Evolutionary conservation across 306 rosid genomes (phyloP).

Genomic region (Echinosophora koreensis): DNA sequence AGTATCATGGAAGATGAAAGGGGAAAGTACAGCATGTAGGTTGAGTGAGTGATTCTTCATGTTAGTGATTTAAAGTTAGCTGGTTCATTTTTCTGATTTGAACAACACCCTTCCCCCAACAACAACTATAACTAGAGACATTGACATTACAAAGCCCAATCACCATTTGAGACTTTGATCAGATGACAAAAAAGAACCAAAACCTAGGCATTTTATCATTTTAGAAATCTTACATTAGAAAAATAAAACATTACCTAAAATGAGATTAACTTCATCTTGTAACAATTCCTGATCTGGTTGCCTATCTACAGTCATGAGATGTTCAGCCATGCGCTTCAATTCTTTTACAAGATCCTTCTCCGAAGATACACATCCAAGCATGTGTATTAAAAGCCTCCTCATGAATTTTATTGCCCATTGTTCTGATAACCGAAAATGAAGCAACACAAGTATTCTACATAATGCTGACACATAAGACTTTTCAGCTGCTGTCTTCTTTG

Average conservation of each 20-base stretch:
- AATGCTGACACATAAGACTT: conserved; percentile 80
- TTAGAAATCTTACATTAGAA: conserved; percentile 17
- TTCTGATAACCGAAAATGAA: conserved; percentile 79
- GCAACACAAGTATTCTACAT: conserved; percentile 70
- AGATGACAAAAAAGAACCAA: conserved; percentile 6
- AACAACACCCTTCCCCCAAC: not conserved
- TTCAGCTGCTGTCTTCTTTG: conserved; percentile 85
- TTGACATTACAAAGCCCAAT: not conserved
- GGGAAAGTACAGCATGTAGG: too few species aligned
- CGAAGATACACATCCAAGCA: conserved; percentile 51
- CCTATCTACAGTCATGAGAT: conserved; percentile 60
- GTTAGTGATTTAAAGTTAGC: too few species aligned
- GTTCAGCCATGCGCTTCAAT: conserved; percentile 68
- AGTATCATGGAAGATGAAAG: too few species aligned
- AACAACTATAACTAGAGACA: not conserved
- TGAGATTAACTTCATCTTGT: conserved; percentile 58
- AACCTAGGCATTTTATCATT: conserved; percentile 2
- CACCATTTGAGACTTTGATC: conserved; percentile 5
- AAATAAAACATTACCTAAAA: conserved; percentile 49
- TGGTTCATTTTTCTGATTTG: too few species aligned
- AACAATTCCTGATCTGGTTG: conserved; percentile 65
- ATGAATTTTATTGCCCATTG: conserved; percentile 74
- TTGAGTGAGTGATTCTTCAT: too few species aligned
- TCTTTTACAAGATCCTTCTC: conserved; percentile 62
- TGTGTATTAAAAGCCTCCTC: conserved; percentile 65